Conservation (phyloP, 192 early-diverging fungal genomes). For the Gigaspora rosea region DNA sequence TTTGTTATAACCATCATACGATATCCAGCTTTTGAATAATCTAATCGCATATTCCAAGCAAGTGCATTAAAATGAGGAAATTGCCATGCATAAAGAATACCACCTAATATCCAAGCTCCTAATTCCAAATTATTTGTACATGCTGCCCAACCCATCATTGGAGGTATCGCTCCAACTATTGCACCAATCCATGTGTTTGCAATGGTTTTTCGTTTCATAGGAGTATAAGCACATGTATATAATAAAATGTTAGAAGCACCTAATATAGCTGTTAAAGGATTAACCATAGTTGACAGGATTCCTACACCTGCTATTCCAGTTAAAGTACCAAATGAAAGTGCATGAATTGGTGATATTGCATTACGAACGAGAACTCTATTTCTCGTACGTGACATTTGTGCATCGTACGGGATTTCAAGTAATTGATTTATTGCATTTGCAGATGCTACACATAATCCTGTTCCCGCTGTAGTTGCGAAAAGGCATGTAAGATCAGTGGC, state of each 20-base stretch:
- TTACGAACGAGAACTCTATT: conserved; percentile 84
- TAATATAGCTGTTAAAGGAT: conserved; percentile 80
- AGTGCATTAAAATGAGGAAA: conserved; percentile 98
- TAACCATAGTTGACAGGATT: conserved; percentile 75
- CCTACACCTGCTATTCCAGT: conserved; percentile 69
- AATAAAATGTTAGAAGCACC: conserved; percentile 87
- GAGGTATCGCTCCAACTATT: conserved; percentile 95
- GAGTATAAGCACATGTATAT: conserved; percentile 89
- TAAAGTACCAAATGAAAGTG: conserved; percentile 68
- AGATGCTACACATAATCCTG: conserved; percentile 80
- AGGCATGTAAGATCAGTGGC: conserved; percentile 61
- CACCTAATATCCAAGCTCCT: conserved; percentile 81
- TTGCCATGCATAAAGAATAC: conserved; percentile 93
- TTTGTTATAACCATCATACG: conserved; percentile 91
- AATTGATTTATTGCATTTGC: conserved; percentile 98
- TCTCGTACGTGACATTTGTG: conserved; percentile 94
- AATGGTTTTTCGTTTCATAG: conserved; percentile 89
- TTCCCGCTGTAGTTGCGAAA: conserved; percentile 83
- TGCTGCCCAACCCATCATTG: conserved; percentile 97
- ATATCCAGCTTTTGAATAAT: conserved; percentile 97
- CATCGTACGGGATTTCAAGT: conserved; percentile 93
- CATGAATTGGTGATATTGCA: conserved; percentile 73
- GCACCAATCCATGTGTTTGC: conserved; percentile 97
- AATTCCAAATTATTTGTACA: conserved; percentile 71
- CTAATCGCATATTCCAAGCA: conserved; percentile 85